Conservation (phyloP, 371 early-diverging fungal species). For the Rhizomucor pusillus region DNA sequence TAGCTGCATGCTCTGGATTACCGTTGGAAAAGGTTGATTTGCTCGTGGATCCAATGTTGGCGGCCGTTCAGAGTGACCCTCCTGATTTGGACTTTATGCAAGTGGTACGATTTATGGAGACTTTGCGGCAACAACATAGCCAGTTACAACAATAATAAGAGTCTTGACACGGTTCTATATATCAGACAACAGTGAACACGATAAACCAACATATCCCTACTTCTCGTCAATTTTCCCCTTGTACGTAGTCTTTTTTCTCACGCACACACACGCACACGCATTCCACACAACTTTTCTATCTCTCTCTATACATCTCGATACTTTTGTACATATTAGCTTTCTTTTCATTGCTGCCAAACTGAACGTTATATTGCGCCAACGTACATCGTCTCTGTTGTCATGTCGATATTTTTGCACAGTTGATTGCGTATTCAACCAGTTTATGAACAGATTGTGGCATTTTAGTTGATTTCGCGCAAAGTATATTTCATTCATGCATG, state of each 20-base stretch:
- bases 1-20: constrained; percentile 72
- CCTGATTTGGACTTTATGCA: constrained; percentile 59
- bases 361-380: constrained; percentile 44
- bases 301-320: background rate
- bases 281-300: no score
- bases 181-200: no score
- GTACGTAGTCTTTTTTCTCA: background rate
- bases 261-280: no score
- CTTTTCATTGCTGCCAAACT: constrained; percentile 19
- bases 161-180: no score
- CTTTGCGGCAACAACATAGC: constrained; percentile 22
- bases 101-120: constrained; percentile 60
- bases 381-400: constrained; percentile 43
- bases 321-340: background rate
- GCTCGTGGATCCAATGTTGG: constrained; percentile 62
- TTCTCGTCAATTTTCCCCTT: background rate
- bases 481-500: no score
- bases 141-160: background rate
- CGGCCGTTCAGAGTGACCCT: constrained; percentile 75
- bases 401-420: constrained; percentile 40
- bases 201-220: no score
- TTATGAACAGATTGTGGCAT: no score
- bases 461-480: no score
- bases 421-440: no score
- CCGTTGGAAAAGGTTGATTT: constrained; percentile 68